Evolutionary conservation across 2,329 filamentous ascomycete species (phyloP), one percentile per base, ranked within the genome.

Genomic region (Arthrobotrys pseudoclavata): DNA sequence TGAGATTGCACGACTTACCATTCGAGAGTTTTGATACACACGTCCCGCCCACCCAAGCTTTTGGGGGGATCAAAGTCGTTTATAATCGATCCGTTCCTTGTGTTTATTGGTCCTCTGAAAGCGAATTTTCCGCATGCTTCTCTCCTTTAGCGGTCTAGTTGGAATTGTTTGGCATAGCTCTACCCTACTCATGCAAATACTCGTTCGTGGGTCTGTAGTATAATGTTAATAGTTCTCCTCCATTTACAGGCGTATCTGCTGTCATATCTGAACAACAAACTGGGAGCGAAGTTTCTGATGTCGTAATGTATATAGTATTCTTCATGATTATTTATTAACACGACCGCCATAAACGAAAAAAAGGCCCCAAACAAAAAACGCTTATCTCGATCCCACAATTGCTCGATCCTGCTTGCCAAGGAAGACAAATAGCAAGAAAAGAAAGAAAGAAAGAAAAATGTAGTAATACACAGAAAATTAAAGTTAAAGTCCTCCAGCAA

Each of bases 401-500:
- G 55, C 31, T 60, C 55, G 55, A 60, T 42, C 55, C 55, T 18
- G 55, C 34, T 42, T 13, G n/a, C 34, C 34, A 60, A 60, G 26
- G 20, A n/a, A n/a, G 10, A 10, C 22, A 60, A 60, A 26, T 60
- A 26, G 9, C 12, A 60, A 42, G 7, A 24, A n/a, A 22, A 29
- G 26, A 42, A 20, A 45, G 42, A 45, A 18, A 45, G 42, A 57
- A 20, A 47, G n/a, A 1, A 40, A 0, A 68, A 37, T 29, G 37
- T 67, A 55, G 50, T 67, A 67, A 47, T 67, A 67, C 48, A 67
- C 29, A 52, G 31, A 66, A 66, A 55, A 31, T 24, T 50, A 67
- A 64, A 64, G 24, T 37, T 4, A 50, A 55, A 55, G 18, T 29
- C 34, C 40, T 37, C 20, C 15, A 53, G 18, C 24, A 37, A 47